Conservation (phyloP, 2,329 filamentous ascomycete genomes). For the Trichoderma sp. region DNA sequence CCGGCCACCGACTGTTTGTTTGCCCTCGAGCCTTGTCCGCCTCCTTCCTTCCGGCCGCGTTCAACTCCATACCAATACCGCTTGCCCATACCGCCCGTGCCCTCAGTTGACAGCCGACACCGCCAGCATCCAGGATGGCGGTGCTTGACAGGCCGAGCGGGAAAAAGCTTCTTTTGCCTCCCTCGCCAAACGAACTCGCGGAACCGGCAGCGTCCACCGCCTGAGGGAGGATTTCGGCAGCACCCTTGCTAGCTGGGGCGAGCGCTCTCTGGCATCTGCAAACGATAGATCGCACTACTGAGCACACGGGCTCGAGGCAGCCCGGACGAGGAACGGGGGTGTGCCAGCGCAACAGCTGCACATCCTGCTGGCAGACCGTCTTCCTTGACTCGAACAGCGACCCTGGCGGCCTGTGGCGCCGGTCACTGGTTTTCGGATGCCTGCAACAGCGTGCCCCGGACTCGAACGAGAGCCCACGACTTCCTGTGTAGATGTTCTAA, state of each 20-base stretch:
- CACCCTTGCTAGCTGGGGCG: constrained; percentile 26
- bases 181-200: constrained; percentile 26
- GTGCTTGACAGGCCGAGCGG: constrained; percentile 20
- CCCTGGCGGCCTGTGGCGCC: constrained; percentile 21
- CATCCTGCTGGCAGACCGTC: constrained; percentile 5
- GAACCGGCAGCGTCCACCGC: constrained; percentile 31
- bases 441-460: constrained; percentile 21
- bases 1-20: constrained; percentile 27
- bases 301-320: constrained; percentile 12
- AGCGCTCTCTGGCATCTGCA: constrained; percentile 24
- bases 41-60: background rate
- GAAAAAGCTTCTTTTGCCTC: constrained; percentile 26
- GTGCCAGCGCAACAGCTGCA: constrained; percentile 3
- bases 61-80: background rate
- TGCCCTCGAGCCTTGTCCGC: background rate
- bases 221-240: constrained; percentile 28
- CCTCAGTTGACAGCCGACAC: constrained; percentile 25
- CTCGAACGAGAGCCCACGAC: constrained; percentile 21
- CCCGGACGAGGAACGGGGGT: constrained; percentile 1
- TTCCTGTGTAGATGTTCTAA: constrained; percentile 8
- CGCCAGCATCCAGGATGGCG: constrained; percentile 26
- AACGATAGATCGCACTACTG: constrained; percentile 26
- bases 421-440: constrained; percentile 26
- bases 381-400: constrained; percentile 21
- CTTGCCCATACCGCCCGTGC: background rate